Base-by-base conservation (phyloP, 2,329 filamentous ascomycete species). In the Pseudogymnoascus sp. region DNA sequence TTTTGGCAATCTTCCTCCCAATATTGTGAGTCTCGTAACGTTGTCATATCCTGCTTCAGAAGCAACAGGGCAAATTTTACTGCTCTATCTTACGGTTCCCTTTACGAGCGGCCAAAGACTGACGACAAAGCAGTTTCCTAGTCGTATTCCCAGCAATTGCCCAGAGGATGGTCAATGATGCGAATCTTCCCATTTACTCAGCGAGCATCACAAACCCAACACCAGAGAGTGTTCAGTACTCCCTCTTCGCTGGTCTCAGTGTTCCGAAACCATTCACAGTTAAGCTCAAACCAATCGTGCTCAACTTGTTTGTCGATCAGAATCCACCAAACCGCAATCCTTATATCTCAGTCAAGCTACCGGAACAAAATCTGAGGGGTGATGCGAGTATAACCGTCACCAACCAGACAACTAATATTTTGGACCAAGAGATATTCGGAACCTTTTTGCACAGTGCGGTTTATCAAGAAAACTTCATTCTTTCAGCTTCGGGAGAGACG, bases 61-160 rank as follows among this genome's bases (percentile, higher is more conserved):
- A 13, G 23, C 23, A 28, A 12, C 6, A n/a, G 2, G 19, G 4
- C 21, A 28, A 10, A 10, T 28, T 21, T 48, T 28, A 5, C 13
- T 28, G 28, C 15, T 41, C 18, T 41, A 2, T 41, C 19, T n/a
- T 41, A 7, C 38, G 2, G 10, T 12, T 12, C 19, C 41, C 6
- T 48, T 48, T 9, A 18, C 6, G 2, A 28, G 6, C 15, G 8
- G 4, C 23, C n/a, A 13, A 28, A n/a, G 3, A 13, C 41, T 48
- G 18, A 48, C 23, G 23, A 12, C 8, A 8, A 7, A 0, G 28
- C 57, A 76, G 74, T 60, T 75, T 76, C 65, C 61, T 72, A 1
- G 65, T 74, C 52, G 67, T 70, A 15, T 69, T 75, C 6, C 74
- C 74, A n/a, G 73, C 72, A 9, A 67, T 75, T 33, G 73, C 74